A percentile compares a stretch with the other conserved stretches of the same genome.
phyloP scores from a whole-genome alignment of 305 asterid species.

The Rubia peregrina region DNA sequence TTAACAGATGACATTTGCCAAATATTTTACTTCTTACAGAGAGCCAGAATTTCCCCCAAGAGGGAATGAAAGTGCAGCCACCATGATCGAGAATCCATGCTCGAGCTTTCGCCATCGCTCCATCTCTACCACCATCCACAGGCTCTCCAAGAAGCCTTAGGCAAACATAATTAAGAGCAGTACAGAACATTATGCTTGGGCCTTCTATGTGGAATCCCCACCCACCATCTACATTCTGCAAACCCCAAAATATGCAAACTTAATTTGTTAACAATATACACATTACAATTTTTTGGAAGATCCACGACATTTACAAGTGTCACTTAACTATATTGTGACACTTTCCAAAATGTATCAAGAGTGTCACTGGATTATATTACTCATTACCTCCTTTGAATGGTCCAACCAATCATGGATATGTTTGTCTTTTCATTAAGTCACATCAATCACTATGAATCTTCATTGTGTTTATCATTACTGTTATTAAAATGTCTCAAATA shows the following conservation, averaged over 20 bases:
- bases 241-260: neutral
- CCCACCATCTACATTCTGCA: slow-evolving; percentile 87
- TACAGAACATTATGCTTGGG: slow-evolving; percentile 92
- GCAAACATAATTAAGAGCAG: slow-evolving; percentile 75
- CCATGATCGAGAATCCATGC: slow-evolving; percentile 87
- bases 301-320: too few species aligned
- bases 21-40: slow-evolving; percentile 32
- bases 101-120: slow-evolving; percentile 82
- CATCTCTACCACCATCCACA: slow-evolving; percentile 65
- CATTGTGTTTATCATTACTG: too few species aligned
- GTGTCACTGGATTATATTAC: too few species aligned
- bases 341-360: too few species aligned
- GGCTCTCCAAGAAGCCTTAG: slow-evolving; percentile 91
- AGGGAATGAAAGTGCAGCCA: slow-evolving; percentile 75
- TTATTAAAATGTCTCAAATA: too few species aligned
- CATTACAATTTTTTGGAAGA: too few species aligned
- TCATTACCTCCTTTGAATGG: too few species aligned
- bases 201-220: slow-evolving; percentile 98
- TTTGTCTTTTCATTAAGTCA: too few species aligned
- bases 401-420: too few species aligned
- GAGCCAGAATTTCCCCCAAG: slow-evolving; percentile 99
- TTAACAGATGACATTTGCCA: neutral
- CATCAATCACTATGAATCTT: too few species aligned
- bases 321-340: too few species aligned
- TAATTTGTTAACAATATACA: too few species aligned